Evolutionary conservation across 441 rosid species (phyloP).

Genomic region (Viola pubescens): DNA sequence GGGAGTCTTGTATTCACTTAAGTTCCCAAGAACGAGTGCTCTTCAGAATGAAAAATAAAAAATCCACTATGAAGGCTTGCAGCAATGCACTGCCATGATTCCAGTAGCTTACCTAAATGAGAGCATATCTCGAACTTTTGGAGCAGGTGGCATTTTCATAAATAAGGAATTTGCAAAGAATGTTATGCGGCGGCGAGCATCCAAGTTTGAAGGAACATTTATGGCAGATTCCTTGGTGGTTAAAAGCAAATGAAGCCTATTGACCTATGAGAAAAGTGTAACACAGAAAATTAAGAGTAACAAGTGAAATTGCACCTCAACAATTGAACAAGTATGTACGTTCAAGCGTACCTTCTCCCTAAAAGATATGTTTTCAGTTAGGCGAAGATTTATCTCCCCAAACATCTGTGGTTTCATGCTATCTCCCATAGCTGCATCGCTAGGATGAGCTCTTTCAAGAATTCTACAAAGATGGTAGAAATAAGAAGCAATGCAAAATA

Average conservation of each 20-base stretch:
- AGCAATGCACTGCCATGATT: too few relatives aligned
- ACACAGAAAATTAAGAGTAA: conserved; percentile 16
- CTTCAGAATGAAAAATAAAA: too few relatives aligned
- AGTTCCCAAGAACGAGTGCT: too few relatives aligned
- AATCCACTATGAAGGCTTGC: too few relatives aligned
- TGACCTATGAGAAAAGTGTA: conserved; percentile 39
- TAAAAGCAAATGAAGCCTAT: conserved; percentile 66
- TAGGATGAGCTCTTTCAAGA: conserved; percentile 39
- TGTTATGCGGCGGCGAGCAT: conserved; percentile 95
- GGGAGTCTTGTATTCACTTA: too few relatives aligned
- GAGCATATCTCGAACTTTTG: conserved; percentile 81
- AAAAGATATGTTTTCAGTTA: conserved; percentile 31
- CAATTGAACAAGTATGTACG: conserved; percentile 2
- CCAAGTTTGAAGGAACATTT: conserved; percentile 83
- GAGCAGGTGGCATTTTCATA: conserved; percentile 95
- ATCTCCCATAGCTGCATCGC: conserved; percentile 18
- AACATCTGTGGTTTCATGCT: conserved; percentile 59
- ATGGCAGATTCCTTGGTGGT: conserved; percentile 96
- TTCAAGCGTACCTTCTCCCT: conserved; percentile 62
- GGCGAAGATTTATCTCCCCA: conserved; percentile 49
- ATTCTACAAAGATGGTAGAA: conserved; percentile 33
- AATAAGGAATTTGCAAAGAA: conserved; percentile 94
- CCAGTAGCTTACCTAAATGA: conserved; percentile 65
- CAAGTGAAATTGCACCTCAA: conserved; percentile 12
- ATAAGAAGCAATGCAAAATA: conserved; percentile 12